A percentile compares a stretch with the other conserved stretches of the same genome.
Evolutionary conservation across 2,329 filamentous ascomycete genomes (phyloP).

Genomic region (Pyrenochaeta sp.): DNA sequence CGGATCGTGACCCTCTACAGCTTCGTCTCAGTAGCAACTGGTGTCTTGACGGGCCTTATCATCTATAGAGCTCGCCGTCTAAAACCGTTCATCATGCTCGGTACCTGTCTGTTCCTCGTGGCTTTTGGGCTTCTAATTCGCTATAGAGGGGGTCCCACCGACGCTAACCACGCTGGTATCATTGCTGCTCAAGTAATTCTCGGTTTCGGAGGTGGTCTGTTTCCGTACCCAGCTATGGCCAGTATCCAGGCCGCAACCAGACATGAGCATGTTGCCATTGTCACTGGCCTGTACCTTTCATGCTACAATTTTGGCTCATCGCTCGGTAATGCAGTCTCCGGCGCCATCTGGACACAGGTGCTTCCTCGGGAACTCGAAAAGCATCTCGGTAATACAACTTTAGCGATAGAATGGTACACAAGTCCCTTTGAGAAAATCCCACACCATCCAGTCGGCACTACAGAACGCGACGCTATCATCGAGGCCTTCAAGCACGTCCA

Average conservation of each 20-base stretch:
- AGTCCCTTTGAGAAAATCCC: slow-evolving; percentile 52
- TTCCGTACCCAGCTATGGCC: slow-evolving; percentile 62
- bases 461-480: slow-evolving; percentile 54
- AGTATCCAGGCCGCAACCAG: slow-evolving; percentile 61
- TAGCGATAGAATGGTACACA: slow-evolving; percentile 52
- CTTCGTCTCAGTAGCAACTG: slow-evolving; percentile 65
- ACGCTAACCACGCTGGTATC: slow-evolving; percentile 61
- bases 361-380: slow-evolving; percentile 54
- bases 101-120: slow-evolving; percentile 69
- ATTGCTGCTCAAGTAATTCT: slow-evolving; percentile 70
- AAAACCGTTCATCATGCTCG: slow-evolving; percentile 70
- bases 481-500: slow-evolving; percentile 57
- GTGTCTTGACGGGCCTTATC: slow-evolving; percentile 64
- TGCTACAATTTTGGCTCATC: slow-evolving; percentile 69
- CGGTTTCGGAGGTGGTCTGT: slow-evolving; percentile 70
- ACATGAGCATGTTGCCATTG: slow-evolving; percentile 67
- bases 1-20: slow-evolving; percentile 69
- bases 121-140: slow-evolving; percentile 71
- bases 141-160: slow-evolving; percentile 63
- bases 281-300: slow-evolving; percentile 69
- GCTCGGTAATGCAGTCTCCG: slow-evolving; percentile 67
- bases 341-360: slow-evolving; percentile 68
- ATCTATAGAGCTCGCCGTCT: slow-evolving; percentile 64
- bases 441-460: slow-evolving; percentile 55
- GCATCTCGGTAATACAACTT: slow-evolving; percentile 50